Conservation (phyloP, 2,329 filamentous ascomycete species). For the Phoma sp. region DNA sequence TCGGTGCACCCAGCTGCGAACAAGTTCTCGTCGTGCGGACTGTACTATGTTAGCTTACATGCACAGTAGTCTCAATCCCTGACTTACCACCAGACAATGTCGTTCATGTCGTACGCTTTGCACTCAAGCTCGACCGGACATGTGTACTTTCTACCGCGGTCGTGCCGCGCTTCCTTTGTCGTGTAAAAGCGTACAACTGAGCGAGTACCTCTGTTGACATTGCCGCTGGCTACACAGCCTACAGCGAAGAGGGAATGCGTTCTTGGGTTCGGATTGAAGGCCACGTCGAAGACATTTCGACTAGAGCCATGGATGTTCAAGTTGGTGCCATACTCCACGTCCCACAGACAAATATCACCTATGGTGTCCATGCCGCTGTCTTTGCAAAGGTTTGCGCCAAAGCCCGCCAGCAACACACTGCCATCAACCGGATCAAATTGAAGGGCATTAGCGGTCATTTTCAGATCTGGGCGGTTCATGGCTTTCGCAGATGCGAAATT, state of each 20-base stretch:
- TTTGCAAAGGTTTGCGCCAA: constrained; percentile 50
- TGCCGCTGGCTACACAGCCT: constrained; percentile 53
- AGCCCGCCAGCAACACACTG: constrained; percentile 61
- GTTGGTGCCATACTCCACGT: constrained; percentile 50
- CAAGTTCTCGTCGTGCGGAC: constrained; percentile 56
- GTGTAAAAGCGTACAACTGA: constrained; percentile 63
- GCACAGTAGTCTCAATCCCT: not conserved
- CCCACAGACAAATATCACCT: constrained; percentile 64
- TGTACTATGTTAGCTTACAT: constrained; percentile 23
- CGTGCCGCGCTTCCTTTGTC: constrained; percentile 21
- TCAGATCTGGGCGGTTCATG: constrained; percentile 32
- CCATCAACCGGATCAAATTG: constrained; percentile 40
- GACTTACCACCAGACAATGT: constrained; percentile 58
- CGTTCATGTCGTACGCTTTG: constrained; percentile 66
- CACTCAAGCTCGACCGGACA: constrained; percentile 59
- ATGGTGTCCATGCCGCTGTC: constrained; percentile 46
- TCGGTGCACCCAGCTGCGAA: constrained; percentile 67
- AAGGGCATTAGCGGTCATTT: constrained; percentile 40
- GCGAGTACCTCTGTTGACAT: constrained; percentile 49
- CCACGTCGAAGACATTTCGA: constrained; percentile 64
- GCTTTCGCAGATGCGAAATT: constrained; percentile 43
- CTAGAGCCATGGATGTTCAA: constrained; percentile 55
- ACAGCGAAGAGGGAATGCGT: constrained; percentile 58
- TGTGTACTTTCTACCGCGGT: constrained; percentile 33
- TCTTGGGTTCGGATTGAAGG: constrained; percentile 58